Conservation (phyloP, 2,329 filamentous ascomycete species). For the Dactylellina cionopaga region DNA sequence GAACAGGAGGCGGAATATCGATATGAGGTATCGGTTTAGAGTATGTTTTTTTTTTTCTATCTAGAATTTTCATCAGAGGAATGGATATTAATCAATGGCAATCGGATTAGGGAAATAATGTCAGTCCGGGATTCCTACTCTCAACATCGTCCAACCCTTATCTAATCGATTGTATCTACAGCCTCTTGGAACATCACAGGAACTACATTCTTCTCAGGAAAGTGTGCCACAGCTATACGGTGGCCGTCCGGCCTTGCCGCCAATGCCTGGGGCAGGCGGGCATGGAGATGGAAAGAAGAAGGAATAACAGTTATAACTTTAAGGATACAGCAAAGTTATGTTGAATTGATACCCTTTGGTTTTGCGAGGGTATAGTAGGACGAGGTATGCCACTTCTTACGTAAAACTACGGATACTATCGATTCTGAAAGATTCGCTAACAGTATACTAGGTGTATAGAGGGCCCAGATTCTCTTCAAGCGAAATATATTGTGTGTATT, state of each 20-base stretch:
- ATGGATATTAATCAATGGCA: neutral
- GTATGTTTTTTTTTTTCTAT: conserved; percentile 5
- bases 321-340: neutral
- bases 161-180: neutral
- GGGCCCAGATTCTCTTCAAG: neutral
- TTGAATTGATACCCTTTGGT: neutral
- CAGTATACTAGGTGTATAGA: neutral
- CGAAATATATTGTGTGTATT: conserved; percentile 28
- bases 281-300: conserved; percentile 33
- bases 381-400: neutral
- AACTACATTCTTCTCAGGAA: conserved; percentile 26
- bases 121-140: neutral
- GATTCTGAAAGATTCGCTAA: too few species aligned
- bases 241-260: conserved; percentile 41
- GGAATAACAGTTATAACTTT: neutral
- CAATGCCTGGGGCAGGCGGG: conserved; percentile 27
- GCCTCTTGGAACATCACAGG: conserved; percentile 44
- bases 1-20: conserved; percentile 47
- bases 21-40: conserved; percentile 50
- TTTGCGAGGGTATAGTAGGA: neutral
- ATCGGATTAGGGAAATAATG: conserved; percentile 44
- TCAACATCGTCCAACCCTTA: neutral
- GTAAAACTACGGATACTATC: neutral
- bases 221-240: conserved; percentile 38
- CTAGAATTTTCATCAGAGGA: neutral